Conservation (phyloP, 345 rosid species). For the Abelmoschus esculentus region DNA sequence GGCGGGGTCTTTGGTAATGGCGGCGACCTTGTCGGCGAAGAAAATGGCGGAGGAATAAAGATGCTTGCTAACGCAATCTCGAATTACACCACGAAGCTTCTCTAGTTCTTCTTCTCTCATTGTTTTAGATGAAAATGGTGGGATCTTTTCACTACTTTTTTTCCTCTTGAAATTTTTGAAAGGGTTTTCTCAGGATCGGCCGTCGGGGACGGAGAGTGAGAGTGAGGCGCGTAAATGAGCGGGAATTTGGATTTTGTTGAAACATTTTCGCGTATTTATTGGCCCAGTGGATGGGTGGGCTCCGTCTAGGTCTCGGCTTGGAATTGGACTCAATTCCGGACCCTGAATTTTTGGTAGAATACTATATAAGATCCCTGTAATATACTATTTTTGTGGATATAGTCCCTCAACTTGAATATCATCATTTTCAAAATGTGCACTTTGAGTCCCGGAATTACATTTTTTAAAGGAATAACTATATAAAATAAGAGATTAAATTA, state of each 20-base stretch:
- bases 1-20: slow-evolving; percentile 71
- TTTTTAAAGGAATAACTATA: too few relatives aligned
- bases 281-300: not conserved
- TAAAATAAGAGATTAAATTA: too few relatives aligned
- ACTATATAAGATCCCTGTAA: too few relatives aligned
- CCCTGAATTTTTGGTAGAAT: not conserved
- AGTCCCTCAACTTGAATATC: too few relatives aligned
- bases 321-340: too few relatives aligned
- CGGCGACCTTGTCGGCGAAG: slow-evolving; percentile 88
- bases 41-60: slow-evolving; percentile 92
- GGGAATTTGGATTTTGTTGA: slow-evolving; percentile 15
- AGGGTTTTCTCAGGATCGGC: not conserved
- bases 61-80: slow-evolving; percentile 97
- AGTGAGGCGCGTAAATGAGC: slow-evolving; percentile 19
- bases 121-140: not conserved
- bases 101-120: slow-evolving; percentile 90
- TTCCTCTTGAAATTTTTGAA: not conserved
- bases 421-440: too few relatives aligned
- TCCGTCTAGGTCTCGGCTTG: not conserved
- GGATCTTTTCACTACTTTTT: not conserved
- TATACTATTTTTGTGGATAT: too few relatives aligned
- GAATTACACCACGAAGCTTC: slow-evolving; percentile 83
- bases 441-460: too few relatives aligned
- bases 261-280: not conserved
- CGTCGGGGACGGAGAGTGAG: not conserved